Percentiles rank a stretch among this genome's conserved stretches.
These are phyloP conservation scores for Fusarium sp. DNA, from an alignment of 2,329 filamentous ascomycete species.

Conservation along the genomic window DNA sequence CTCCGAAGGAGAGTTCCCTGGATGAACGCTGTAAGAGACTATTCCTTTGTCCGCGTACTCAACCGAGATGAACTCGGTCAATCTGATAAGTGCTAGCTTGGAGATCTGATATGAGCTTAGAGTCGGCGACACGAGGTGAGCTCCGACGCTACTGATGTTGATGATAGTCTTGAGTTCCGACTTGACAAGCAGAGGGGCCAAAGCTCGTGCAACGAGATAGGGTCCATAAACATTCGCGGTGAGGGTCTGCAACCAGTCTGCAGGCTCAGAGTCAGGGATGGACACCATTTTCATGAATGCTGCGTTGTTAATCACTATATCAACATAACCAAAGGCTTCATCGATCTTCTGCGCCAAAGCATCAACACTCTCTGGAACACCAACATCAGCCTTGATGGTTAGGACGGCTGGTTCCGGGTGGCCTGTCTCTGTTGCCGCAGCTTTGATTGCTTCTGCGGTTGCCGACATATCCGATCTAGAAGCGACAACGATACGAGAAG, in stretches of 20 bases:
- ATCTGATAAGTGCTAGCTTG: constrained; percentile 25
- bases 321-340: background rate
- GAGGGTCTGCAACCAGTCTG: constrained; percentile 8
- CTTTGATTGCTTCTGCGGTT: background rate
- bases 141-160: constrained; percentile 14
- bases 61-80: constrained; percentile 21
- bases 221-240: constrained; percentile 6
- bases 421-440: background rate
- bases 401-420: background rate
- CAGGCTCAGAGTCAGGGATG: constrained; percentile 7
- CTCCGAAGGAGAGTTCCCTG: constrained; percentile 25
- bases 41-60: constrained; percentile 12
- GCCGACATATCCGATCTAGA: constrained; percentile 4
- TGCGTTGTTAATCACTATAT: constrained; percentile 16
- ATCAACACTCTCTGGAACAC: constrained; percentile 8
- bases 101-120: constrained; percentile 29
- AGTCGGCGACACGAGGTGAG: constrained; percentile 12
- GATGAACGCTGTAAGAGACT: constrained; percentile 14
- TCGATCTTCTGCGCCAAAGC: background rate
- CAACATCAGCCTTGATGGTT: constrained; percentile 1
- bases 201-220: constrained; percentile 1
- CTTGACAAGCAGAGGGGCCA: constrained; percentile 5
- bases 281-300: constrained; percentile 13
- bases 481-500: background rate
- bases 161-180: background rate